Evolutionary conservation across 2,329 filamentous ascomycete species (phyloP), one percentile per base, ranked within the genome.

Genomic region (Macrophomina pseudophaseolina): DNA sequence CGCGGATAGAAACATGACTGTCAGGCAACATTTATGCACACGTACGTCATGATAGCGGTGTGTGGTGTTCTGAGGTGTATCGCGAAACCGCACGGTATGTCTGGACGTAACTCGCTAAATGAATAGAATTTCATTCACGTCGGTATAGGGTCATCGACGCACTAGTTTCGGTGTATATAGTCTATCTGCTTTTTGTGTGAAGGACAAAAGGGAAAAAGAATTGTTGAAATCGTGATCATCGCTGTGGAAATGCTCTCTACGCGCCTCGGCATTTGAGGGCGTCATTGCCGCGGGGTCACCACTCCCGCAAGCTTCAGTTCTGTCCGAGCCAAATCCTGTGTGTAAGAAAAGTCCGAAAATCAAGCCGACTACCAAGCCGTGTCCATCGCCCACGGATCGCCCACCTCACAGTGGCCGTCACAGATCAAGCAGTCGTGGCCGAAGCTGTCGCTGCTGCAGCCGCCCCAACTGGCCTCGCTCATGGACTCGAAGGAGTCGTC

Each of bases 371-470:
- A 62, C 58, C 58, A 62, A 35, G 44, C 7, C n/a, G 62, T 64
- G 38, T 64, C 62, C 51, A 52, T 64, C 35, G 62, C 62, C 48
- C 62, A 53, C 12, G 58, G 58, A 44, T 65, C 40, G 44, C 52
- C 63, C n/a, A 49, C 51, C 51, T 40, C 63, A n/a, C 52, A 62
- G 46, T 48, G 32, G 44, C 58, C 58, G 44, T 62, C 58, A n/a
- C 58, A 62, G 58, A 62, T 62, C 32, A 62, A 35, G 58, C 58
- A 62, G 28, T 62, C 58, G 58, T 62, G 58, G 42, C 58, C 58
- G 44, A 62, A 62, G 44, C 58, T 62, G 42, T 49, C 44, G 32
- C 32, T 49, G 58, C 58, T 62, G 58, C 58, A 62, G 44, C 58
- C 58, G 30, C 58, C 58, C 58, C 58, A 62, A 44, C 58, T 62